Base-by-base conservation (phyloP, 1,284 basidiomycete genomes). In the Bondarzewia mesenterica region DNA sequence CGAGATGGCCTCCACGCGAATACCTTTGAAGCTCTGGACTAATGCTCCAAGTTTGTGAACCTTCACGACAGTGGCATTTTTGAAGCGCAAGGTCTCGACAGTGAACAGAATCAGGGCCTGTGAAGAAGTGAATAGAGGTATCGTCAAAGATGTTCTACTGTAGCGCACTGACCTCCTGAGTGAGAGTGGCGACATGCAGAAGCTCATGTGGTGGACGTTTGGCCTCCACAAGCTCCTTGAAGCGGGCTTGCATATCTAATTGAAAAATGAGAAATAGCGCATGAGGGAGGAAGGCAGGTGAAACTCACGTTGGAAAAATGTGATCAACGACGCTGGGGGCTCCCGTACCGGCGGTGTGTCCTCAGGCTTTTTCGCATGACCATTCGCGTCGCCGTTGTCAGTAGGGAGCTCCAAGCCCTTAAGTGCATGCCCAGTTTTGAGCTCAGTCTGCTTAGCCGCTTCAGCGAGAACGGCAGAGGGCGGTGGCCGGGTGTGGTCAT, bases 91-190 rank as follows among this genome's bases (percentile, higher is more conserved):
- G 0, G 81, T 82, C 59, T 81, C 83, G 23, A 82, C 67, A 12
- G 70, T 63, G 50, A 89, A 73, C 8, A 89, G 63, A 44, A 88
- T 68, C 54, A 85, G 77, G 5, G 83, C 85, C 85, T 88, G 25
- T 23, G 5, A 21, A 2, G 22, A 44, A 46, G 29, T 32, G 29
- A 32, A n/a, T 12, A 32, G 10, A 12, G 29, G n/a, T 3, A 10
- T 32, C 5, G 29, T 32, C 29, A 32, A 32, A 32, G n/a, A 32
- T n/a, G 29, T n/a, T 10, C 29, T 32, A 32, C 29, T n/a, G n/a
- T n/a, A n/a, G n/a, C n/a, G n/a, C n/a, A n/a, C n/a, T 44, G 49
- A 79, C 88, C 70, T 92, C 89, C 62, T 91, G 87, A 0, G 77
- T 75, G 42, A 90, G 63, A 12, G 78, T 77, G 3, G 80, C 83